Evolutionary conservation across 345 rosid species (phyloP).

Genomic region (Geranium brycei): DNA sequence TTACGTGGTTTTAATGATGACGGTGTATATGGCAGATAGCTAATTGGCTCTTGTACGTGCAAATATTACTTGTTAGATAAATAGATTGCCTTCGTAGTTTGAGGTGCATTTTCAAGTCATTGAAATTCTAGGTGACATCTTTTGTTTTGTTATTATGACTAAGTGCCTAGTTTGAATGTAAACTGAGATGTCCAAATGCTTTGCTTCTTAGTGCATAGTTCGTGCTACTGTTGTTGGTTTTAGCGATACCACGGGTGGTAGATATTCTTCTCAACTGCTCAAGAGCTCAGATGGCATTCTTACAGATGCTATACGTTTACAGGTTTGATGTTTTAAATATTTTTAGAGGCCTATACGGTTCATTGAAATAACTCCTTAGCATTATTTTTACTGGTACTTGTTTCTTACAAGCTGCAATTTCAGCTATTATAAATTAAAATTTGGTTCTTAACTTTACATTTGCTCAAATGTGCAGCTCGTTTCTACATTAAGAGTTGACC

Average conservation of each 20-base stretch:
- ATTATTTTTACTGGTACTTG: background rate
- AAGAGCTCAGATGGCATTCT: conserved; percentile 34
- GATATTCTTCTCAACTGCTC: conserved; percentile 25
- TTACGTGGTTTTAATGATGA: background rate
- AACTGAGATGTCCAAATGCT: conserved; percentile 12
- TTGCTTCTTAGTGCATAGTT: conserved; percentile 53
- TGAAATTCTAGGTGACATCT: too few species aligned
- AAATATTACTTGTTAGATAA: too few species aligned
- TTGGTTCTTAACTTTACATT: conserved; percentile 12
- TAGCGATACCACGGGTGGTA: conserved; percentile 25
- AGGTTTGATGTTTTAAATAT: conserved; percentile 35
- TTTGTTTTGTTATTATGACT: background rate
- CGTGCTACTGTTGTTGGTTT: conserved; percentile 61
- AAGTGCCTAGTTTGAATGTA: conserved; percentile 2
- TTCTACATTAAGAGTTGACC: conserved; percentile 60
- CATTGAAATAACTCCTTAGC: background rate
- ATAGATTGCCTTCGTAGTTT: too few species aligned
- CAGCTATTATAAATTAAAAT: background rate
- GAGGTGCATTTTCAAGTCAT: too few species aligned
- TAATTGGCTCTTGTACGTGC: too few species aligned
- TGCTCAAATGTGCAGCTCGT: conserved; percentile 61
- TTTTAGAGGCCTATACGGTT: background rate
- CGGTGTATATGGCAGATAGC: background rate
- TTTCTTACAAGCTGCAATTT: conserved; percentile 3
- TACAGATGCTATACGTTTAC: conserved; percentile 64